Base-by-base conservation (phyloP, 2,329 filamentous ascomycete species). In the Trichophyton equinum region DNA sequence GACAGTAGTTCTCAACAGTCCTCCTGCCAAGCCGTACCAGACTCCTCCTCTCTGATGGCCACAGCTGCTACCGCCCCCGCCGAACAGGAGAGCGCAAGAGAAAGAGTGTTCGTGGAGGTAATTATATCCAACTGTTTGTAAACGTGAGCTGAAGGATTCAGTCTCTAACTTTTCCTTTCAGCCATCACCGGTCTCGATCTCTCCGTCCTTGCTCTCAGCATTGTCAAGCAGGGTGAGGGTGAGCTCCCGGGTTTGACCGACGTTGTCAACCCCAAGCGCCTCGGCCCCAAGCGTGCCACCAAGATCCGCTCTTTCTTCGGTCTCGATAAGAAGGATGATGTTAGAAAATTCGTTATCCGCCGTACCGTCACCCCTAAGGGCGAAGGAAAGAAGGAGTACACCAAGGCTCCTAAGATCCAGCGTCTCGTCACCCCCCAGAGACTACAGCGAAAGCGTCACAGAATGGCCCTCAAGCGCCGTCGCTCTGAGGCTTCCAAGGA, bases 301-400 rank as follows among this genome's bases (percentile, higher is more conserved):
- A 99, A 97, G 91, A 97, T 99, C 82, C 90, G 92, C 81, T 88
- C 86, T 78, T 99, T 99, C 88, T 99, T 97, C 84, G 87, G 90
- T 83, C 89, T 99, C 85, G 92, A 87, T 89, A 97, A 97, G 91
- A 91, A 97, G 87, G 94, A 99, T 85, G 94, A 99, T 89, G 92
- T 97, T 81, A 92, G 94, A 84, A 96, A 97, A 84, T 99, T 96
- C 83, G 94, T 99, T 80, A 97, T 99, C 76, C 94, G 94, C 78
- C 94, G 94, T 79, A 94, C 97, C 80, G 86, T 99, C 74, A 86
- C 91, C 82, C 89, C 90, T 77, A 95, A 95, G 88, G 88, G 87
- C 76, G 94, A 97, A 85, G 92, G 91, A 81, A 95, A 94, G 83
- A 88, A 89, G 82, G 81, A 91, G 73, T 97, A 97, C 87, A 96